These are phyloP conservation scores for Orbilia blumenaviensis DNA, from an alignment of 2,329 filamentous ascomycete genomes.

Conservation along the genomic window DNA sequence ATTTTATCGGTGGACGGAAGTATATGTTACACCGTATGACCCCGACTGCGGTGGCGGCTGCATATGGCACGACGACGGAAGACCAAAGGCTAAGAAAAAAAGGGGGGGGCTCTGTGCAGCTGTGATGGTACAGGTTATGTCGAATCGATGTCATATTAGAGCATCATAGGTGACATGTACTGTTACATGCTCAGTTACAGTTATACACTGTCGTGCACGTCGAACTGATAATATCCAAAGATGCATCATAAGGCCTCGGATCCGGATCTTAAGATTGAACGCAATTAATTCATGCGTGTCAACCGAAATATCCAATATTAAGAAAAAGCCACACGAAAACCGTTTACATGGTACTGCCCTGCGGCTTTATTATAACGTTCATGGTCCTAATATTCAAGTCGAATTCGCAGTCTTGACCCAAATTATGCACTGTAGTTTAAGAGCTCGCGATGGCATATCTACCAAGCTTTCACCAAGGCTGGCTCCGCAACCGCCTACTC, in stretches of 20 bases:
- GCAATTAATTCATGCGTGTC: background rate
- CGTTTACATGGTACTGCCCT: too few relatives aligned
- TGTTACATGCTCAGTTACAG: background rate
- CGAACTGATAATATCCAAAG: background rate
- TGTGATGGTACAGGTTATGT: too few relatives aligned
- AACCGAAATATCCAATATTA: background rate
- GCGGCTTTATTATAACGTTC: background rate
- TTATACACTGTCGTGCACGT: background rate
- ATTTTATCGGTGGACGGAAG: background rate
- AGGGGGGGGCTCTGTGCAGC: background rate
- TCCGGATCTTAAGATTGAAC: background rate
- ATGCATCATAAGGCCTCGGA: background rate
- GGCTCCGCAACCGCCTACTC: background rate
- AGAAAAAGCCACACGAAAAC: background rate
- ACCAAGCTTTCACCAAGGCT: background rate
- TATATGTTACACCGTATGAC: conserved; percentile 24
- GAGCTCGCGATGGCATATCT: background rate
- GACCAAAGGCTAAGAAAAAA: background rate
- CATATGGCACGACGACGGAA: background rate
- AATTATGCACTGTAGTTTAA: background rate
- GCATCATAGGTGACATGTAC: too few relatives aligned
- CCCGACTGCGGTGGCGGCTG: conserved; percentile 8
- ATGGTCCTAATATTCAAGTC: too few relatives aligned
- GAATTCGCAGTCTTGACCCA: background rate
- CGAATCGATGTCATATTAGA: too few relatives aligned